These are phyloP conservation scores for Erythrobasidium yunnanense DNA, from an alignment of 768 basidiomycete species.

Conservation along the genomic window DNA sequence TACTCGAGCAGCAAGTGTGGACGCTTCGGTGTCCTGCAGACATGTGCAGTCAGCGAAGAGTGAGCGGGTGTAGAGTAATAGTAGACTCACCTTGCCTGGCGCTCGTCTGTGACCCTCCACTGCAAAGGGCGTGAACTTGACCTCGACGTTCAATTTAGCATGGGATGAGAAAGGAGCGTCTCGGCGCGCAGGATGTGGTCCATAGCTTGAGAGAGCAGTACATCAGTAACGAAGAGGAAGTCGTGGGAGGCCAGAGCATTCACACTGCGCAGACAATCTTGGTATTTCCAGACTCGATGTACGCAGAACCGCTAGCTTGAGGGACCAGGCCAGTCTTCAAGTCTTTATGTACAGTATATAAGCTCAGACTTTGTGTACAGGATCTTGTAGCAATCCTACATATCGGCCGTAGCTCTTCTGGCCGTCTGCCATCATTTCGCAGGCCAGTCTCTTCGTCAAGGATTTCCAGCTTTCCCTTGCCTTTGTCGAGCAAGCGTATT, in stretches of 20 bases:
- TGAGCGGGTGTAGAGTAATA: not conserved
- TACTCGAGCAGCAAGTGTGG: slow-evolving; percentile 68
- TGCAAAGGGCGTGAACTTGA: slow-evolving; percentile 93
- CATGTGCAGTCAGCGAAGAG: not conserved
- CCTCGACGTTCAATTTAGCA: slow-evolving; percentile 82
- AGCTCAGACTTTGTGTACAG: not conserved
- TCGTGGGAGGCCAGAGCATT: slow-evolving; percentile 40
- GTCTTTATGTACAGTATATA: slow-evolving; percentile 48
- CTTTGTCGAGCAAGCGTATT: slow-evolving; percentile 51
- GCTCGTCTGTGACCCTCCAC: slow-evolving; percentile 57
- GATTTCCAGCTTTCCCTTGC: slow-evolving; percentile 25
- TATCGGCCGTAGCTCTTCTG: slow-evolving; percentile 67
- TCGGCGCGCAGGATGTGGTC: slow-evolving; percentile 47
- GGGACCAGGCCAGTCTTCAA: slow-evolving; percentile 77
- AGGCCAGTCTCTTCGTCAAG: slow-evolving; percentile 38
- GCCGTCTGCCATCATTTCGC: slow-evolving; percentile 49
- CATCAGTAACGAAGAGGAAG: slow-evolving; percentile 19
- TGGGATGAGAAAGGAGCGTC: slow-evolving; percentile 49
- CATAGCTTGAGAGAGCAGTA: slow-evolving; percentile 49
- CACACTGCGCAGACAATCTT: slow-evolving; percentile 96
- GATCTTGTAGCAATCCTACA: slow-evolving; percentile 50
- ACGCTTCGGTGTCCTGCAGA: slow-evolving; percentile 80
- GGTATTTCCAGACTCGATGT: slow-evolving; percentile 79
- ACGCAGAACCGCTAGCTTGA: slow-evolving; percentile 93
- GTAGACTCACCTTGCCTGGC: slow-evolving; percentile 63